Evolutionary conservation across 1,284 basidiomycete genomes (phyloP), one percentile per base, ranked within the genome.

Genomic region (Rhodotorula sp.): DNA sequence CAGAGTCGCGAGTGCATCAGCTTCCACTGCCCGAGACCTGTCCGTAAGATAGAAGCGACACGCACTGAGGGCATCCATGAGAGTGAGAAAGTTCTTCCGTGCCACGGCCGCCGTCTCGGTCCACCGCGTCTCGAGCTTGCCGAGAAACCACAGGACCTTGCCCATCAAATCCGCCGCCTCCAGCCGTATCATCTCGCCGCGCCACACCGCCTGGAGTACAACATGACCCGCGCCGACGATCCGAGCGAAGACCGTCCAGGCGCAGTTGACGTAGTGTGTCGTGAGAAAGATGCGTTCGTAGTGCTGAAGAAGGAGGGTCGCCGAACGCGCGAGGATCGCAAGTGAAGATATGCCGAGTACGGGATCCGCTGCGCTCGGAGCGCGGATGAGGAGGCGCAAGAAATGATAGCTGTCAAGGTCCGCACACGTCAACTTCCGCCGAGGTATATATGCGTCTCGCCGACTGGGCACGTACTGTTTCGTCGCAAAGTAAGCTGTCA

Each of bases 191-290:
- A 66, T 24, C 22, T 66, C 64, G 64, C 58, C 58, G 24, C 58
- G 57, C 57, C 57, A 59, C 12, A 55, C 30, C 4, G 58, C 51
- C 20, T 66, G 64, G 4, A 66, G 49, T 26, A 66, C 33, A 7
- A 60, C 64, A 22, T 66, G 58, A 12, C 64, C 64, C 15, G 64
- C 57, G 33, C 58, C 64, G 49, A 60, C 58, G 58, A 60, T 51
- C 3, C 64, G 64, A 24, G 58, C 57, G 51, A 66, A 59, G 30
- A 66, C 64, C 22, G 51, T 42, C 64, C 64, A 66, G 15, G 55
- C 63, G 29, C 55, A 58, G 46, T 64, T 64, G 58, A 60, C 60
- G 49, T 53, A 45, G 7, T 58, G 58, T 10, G 58, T 59, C 7
- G 49, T 29, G 49, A 45, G 48, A 44, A 66, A 60, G 15, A 60